These are phyloP conservation scores for Clausena lansium DNA, from an alignment of 345 rosid species.

Conservation along the genomic window DNA sequence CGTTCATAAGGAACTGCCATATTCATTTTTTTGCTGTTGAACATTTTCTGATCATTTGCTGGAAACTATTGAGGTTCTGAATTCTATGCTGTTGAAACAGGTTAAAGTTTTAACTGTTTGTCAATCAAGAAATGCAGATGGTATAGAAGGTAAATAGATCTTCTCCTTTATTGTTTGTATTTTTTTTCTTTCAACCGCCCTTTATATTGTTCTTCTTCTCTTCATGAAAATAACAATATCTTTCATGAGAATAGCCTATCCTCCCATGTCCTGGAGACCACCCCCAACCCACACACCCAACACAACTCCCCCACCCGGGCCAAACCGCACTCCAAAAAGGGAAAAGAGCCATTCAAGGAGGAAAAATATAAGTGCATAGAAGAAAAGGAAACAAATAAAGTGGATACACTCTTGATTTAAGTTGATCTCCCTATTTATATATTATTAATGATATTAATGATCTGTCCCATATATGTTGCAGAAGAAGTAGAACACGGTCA, in stretches of 20 bases:
- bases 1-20: neutral
- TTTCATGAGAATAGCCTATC: neutral
- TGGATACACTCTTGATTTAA: neutral
- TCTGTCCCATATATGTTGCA: conserved; percentile 17
- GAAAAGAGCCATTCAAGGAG: neutral
- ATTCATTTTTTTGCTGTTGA: neutral
- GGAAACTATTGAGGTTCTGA: neutral
- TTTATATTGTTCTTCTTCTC: neutral
- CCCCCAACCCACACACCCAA: no score
- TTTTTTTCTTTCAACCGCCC: neutral
- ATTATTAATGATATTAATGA: neutral
- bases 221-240: neutral
- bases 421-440: neutral
- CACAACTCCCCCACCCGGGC: no score
- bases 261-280: neutral
- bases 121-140: conserved; percentile 60
- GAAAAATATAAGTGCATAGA: neutral
- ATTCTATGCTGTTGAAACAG: conserved; percentile 36
- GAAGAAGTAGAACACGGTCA: conserved; percentile 43
- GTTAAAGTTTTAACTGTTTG: conserved; percentile 73
- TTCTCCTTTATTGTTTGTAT: neutral
- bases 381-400: neutral
- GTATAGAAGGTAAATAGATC: conserved; percentile 50
- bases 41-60: neutral
- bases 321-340: no score